phyloP scores from a whole-genome alignment of 1,284 basidiomycete species.

The Ceratobasidium sp. region DNA sequence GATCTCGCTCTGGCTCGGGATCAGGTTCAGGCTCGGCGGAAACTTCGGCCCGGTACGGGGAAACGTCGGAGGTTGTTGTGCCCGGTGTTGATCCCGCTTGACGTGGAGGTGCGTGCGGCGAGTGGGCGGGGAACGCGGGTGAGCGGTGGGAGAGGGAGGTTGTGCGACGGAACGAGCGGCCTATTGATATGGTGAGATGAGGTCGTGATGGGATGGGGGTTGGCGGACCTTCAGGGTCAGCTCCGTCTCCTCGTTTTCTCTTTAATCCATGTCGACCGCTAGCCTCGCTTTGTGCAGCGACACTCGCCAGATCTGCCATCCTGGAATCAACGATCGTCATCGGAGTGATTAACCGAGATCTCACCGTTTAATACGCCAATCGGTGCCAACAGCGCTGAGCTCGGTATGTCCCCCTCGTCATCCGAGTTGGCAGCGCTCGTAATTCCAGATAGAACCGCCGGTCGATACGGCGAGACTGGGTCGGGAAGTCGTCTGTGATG shows the following conservation, averaged over 20 bases:
- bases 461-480: constrained; percentile 29
- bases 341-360: neutral
- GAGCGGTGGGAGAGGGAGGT: constrained; percentile 11
- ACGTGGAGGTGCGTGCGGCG: constrained; percentile 9
- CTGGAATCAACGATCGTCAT: neutral
- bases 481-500: constrained; percentile 10
- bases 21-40: constrained; percentile 4
- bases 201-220: neutral
- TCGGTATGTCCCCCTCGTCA: constrained; percentile 51
- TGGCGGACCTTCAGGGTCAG: constrained; percentile 18
- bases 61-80: neutral
- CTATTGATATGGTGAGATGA: neutral
- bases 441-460: constrained; percentile 19
- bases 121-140: neutral
- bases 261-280: constrained; percentile 23
- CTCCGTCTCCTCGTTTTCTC: constrained; percentile 21
- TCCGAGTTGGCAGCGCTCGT: constrained; percentile 50
- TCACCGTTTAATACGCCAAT: constrained; percentile 51
- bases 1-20: constrained; percentile 1
- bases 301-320: constrained; percentile 42
- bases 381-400: constrained; percentile 50
- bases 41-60: neutral
- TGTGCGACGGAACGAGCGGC: constrained; percentile 8
- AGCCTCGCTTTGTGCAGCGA: constrained; percentile 34
- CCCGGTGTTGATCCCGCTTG: neutral